Base-by-base conservation (phyloP, 129 eudicot species). In the Gnaphalium uliginosum region DNA sequence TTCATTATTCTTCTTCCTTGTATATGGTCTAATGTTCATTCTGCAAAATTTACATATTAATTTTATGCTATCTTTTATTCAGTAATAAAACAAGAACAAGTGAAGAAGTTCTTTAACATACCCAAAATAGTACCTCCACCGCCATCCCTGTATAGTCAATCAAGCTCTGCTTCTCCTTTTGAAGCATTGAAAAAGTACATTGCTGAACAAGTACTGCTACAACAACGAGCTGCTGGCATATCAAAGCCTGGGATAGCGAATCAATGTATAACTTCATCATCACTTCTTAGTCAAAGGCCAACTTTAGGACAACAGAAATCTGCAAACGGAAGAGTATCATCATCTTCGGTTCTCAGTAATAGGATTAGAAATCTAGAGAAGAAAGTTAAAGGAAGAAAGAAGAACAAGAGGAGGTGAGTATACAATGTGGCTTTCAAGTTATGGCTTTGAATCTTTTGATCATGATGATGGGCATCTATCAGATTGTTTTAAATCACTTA, bases 351-450 rank as follows among this genome's bases (percentile, higher is more conserved):
- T 32, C 85, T 93, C 39, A 90, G 88, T 61, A 96, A 90, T 70
- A 86, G 92, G 88, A 81, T 94, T 15, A 81, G 46, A 76, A 88
- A 74, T 71, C 74, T 94, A 71, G 98, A 90, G 84, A 89, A 81
- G 79, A 86, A 90, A 79, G 97, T 90, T 5, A 90, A 94, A 80
- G 91, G 88, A 74, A 91, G 87, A 81, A 90, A 87, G 93, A 88
- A 85, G 84, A 78, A 85, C 76, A 91, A 94, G 83, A 88, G 81
- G 81, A 81, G 84, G 83, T 82, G 85, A 68, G 57, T 64, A 18
- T 66, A 14, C 15, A 66, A 19, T 46, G 71, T 10, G n/a, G 11
- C 51, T 43, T 3, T 29, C 0, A 33, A 63, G 51, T 66, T 66
- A 35, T 30, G 76, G 41, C 22, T 70, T 71, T 24, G 26, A 30